Percentiles rank a stretch among this genome's conserved stretches.
phyloP scores from a whole-genome alignment of 148 eudicot species.

The Rhododendron vialii region DNA sequence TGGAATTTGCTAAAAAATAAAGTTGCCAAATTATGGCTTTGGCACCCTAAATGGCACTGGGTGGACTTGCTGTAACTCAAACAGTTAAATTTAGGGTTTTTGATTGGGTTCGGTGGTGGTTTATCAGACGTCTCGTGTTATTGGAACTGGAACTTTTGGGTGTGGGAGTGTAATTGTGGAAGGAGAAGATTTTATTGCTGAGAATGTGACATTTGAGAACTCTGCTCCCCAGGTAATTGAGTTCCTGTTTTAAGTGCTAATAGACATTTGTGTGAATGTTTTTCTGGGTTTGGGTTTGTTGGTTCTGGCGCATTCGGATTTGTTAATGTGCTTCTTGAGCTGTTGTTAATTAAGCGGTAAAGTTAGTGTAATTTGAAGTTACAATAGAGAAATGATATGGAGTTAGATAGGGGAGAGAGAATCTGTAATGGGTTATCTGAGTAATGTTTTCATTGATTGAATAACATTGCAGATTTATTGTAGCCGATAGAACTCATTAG shows the following conservation, averaged over 20 bases:
- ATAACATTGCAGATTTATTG: not conserved
- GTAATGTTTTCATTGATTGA: not conserved
- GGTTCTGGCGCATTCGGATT: not conserved
- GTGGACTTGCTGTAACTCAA: not conserved
- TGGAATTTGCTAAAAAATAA: not conserved
- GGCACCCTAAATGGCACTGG: not conserved
- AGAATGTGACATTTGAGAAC: conserved; percentile 89
- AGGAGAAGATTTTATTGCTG: conserved; percentile 93
- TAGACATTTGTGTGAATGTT: not conserved
- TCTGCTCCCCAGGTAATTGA: conserved; percentile 73
- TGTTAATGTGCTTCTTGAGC: not conserved
- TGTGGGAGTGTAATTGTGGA: conserved; percentile 85
- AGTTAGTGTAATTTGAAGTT: not conserved
- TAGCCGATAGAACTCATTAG: not conserved
- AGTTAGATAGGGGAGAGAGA: not conserved
- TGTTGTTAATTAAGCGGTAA: not conserved
- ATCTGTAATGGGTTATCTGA: not conserved
- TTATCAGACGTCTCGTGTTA: conserved; percentile 58
- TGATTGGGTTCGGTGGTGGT: not conserved
- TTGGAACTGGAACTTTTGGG: conserved; percentile 96
- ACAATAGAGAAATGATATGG: not conserved
- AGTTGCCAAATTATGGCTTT: not conserved
- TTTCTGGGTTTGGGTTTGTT: not conserved
- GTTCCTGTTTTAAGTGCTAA: not conserved
- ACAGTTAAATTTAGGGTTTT: not conserved